Evolutionary conservation across 2,329 filamentous ascomycete genomes (phyloP), one percentile per base, ranked within the genome.

Genomic region (Pseudonectria buxi): DNA sequence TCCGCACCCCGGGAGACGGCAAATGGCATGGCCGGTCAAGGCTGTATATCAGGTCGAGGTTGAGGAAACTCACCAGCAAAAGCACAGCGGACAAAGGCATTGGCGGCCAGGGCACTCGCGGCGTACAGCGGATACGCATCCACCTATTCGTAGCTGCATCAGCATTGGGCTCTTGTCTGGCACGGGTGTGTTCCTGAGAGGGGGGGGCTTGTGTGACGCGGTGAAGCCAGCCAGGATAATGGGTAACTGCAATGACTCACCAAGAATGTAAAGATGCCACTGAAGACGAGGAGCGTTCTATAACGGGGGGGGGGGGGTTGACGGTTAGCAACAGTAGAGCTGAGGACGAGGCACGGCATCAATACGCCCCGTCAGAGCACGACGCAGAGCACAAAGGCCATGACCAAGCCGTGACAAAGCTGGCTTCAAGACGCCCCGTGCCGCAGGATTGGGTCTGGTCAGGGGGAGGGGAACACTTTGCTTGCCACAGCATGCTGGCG

Each of bases 191-290:
- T 26, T 26, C 16, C 16, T 26, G 26, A 39, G 39, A 14, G 13
- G 27, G 10, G 27, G 27, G 27, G 7, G 10, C 13, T 10, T 7
- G 27, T 10, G 27, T 6, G 28, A 16, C 28, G 18, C 10, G 14
- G 24, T 30, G 30, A 33, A 28, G 18, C 14, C 28, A 29, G 28
- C 15, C 30, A 31, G 24, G 28, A 24, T 22, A 18, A 14, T 22
- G 18, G 35, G 24, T 16, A 25, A 22, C 16, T 33, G 24, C 13
- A 22, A 16, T n/a, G 29, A 68, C 69, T 63, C 59, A 90, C 86
- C 45, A 94, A 67, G 63, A 94, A 95, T 10, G 87, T 94, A 60
- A 94, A 95, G 46, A 94, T 78, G 34, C 87, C 86, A 37, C 78
- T 81, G 61, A 86, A 95, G 22, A 83, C 78, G 39, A 94, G 74